A percentile compares a stretch with the other conserved stretches of the same genome.
Evolutionary conservation across 177 flowering plant species (phyloP).

Genomic region (Vitis hybrid): DNA sequence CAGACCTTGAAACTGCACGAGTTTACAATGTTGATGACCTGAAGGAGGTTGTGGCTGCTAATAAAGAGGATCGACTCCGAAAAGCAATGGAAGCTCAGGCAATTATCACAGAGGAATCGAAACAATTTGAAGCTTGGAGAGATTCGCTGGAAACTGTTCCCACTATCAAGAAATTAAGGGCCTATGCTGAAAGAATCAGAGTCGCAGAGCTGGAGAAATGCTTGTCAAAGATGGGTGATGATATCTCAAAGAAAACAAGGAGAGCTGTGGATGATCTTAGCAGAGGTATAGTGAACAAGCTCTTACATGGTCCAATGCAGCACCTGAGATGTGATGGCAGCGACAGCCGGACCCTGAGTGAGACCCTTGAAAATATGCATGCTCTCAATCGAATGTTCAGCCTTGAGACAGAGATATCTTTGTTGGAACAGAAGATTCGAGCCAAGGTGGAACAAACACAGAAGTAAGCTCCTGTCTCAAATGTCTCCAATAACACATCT

Average conservation of each 20-base stretch:
- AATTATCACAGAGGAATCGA: conserved; percentile 64
- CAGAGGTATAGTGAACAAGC: conserved; percentile 74
- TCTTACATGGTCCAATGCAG: conserved; percentile 86
- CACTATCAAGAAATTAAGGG: conserved; percentile 76
- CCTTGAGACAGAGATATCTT: conserved; percentile 63
- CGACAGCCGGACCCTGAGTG: conserved; percentile 63
- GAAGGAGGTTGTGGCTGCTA: conserved; percentile 86
- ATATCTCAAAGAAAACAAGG: conserved; percentile 54
- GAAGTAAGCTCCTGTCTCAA: conserved; percentile 25
- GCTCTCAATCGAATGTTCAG: conserved; percentile 78
- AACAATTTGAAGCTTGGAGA: conserved; percentile 84
- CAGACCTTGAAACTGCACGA: conserved; percentile 42
- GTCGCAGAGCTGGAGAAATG: conserved; percentile 70
- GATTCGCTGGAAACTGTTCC: conserved; percentile 87
- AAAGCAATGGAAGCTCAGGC: conserved; percentile 87
- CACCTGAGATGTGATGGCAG: conserved; percentile 78
- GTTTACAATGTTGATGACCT: conserved; percentile 89
- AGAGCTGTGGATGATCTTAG: conserved; percentile 73
- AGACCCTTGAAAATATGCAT: conserved; percentile 81
- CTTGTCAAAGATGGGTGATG: conserved; percentile 67
- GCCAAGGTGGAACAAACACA: conserved; percentile 68
- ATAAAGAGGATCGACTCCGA: conserved; percentile 72
- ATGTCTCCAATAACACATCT: neutral
- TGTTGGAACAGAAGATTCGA: conserved; percentile 67
- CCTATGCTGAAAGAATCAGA: conserved; percentile 73